Evolutionary conservation across 257 asterid species (phyloP).

Genomic region (Solanum piurae): DNA sequence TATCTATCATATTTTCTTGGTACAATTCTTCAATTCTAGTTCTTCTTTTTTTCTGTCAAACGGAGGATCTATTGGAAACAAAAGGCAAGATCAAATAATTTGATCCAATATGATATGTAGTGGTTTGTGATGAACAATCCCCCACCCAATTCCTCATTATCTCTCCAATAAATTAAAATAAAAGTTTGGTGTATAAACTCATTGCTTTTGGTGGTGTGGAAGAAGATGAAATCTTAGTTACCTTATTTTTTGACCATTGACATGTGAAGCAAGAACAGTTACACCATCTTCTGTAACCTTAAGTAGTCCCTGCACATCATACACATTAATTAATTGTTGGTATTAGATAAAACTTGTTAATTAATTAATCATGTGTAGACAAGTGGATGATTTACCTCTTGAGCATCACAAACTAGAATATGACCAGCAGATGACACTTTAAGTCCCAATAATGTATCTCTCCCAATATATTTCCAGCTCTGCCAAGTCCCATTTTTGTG

Average conservation of each 20-base stretch:
- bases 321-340: no score
- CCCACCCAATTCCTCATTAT: neutral
- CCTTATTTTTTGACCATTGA: constrained; percentile 44
- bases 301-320: constrained; percentile 40
- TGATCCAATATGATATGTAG: neutral
- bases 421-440: constrained; percentile 34
- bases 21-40: neutral
- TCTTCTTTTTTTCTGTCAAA: neutral
- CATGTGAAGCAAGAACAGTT: constrained; percentile 37
- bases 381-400: constrained; percentile 18
- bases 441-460: constrained; percentile 29
- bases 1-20: neutral
- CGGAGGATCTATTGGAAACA: neutral
- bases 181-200: neutral
- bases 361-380: neutral
- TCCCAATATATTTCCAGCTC: constrained; percentile 27
- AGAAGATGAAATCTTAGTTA: neutral
- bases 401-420: constrained; percentile 40
- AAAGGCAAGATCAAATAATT: neutral
- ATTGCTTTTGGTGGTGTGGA: neutral
- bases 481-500: constrained; percentile 54
- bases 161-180: neutral
- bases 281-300: constrained; percentile 52
- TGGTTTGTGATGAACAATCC: neutral
- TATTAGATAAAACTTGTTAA: neutral